These are phyloP conservation scores for Pythium plurisporium DNA, from an alignment of 352 stramenopile species.

Conservation along the genomic window DNA sequence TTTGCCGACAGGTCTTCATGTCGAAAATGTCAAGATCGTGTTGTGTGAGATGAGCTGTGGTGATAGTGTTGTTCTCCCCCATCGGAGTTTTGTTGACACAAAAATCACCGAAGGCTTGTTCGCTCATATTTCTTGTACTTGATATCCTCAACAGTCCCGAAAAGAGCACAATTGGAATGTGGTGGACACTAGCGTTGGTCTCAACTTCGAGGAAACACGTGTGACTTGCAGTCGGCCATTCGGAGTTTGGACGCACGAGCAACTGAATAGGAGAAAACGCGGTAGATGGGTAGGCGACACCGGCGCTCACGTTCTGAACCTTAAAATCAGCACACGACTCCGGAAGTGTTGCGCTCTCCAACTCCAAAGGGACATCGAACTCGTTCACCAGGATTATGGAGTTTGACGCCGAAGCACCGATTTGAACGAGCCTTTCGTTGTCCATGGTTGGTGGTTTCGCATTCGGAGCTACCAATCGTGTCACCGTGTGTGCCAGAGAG, in stretches of 20 bases:
- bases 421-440: not conserved
- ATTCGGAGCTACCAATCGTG: not conserved
- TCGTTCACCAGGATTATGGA: constrained; percentile 1
- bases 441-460: not conserved
- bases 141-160: not conserved
- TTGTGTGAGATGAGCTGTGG: too few relatives aligned
- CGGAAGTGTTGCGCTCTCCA: not conserved
- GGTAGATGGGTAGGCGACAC: not conserved
- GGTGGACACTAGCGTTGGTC: constrained; percentile 17
- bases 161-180: constrained; percentile 10
- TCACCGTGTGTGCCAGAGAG: not conserved
- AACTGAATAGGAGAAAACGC: not conserved
- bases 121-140: not conserved
- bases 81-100: too few relatives aligned
- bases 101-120: not conserved
- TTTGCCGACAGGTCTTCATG: constrained; percentile 32
- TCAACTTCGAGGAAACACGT: constrained; percentile 12
- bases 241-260: not conserved
- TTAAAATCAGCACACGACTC: not conserved
- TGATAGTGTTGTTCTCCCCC: too few relatives aligned
- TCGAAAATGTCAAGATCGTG: too few relatives aligned
- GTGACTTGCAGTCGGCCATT: not conserved
- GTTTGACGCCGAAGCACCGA: not conserved
- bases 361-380: constrained; percentile 17
- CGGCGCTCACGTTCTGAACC: not conserved